phyloP scores from a whole-genome alignment of 2,329 filamentous ascomycete genomes.

The Colletotrichum lupini region DNA sequence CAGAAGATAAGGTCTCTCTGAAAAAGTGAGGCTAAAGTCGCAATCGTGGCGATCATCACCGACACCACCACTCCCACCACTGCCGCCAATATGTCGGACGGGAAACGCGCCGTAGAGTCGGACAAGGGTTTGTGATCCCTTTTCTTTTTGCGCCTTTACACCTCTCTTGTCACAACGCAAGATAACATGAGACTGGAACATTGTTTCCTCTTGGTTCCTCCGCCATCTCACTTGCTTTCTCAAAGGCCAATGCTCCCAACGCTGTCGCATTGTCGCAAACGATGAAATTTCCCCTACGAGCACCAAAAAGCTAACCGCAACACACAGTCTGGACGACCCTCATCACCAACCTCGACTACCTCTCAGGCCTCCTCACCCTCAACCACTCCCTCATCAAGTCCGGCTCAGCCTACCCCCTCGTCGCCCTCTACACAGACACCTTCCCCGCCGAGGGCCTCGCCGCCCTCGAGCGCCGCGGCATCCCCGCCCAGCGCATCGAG shows the following conservation, averaged over 20 bases:
- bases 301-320: conserved; percentile 7
- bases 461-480: conserved; percentile 76
- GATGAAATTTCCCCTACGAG: not conserved
- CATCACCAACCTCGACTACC: conserved; percentile 86
- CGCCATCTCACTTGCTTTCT: not conserved
- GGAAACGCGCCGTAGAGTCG: conserved; percentile 50
- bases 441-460: conserved; percentile 76
- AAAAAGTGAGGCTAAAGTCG: not conserved
- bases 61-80: not conserved
- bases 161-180: not conserved
- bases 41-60: not conserved
- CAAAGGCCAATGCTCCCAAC: not conserved
- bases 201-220: not conserved
- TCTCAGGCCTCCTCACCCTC: conserved; percentile 84
- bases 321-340: conserved; percentile 83
- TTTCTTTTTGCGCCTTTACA: not conserved
- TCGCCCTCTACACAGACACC: conserved; percentile 84
- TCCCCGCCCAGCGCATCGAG: conserved; percentile 76
- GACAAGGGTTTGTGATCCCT: conserved; percentile 46
- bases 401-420: conserved; percentile 77
- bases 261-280: not conserved
- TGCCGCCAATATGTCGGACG: conserved; percentile 34
- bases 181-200: not conserved
- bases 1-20: not conserved
- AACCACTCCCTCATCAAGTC: conserved; percentile 77